These are phyloP conservation scores for Sclerotinia minor DNA, from an alignment of 2,329 filamentous ascomycete genomes.

Conservation along the genomic window DNA sequence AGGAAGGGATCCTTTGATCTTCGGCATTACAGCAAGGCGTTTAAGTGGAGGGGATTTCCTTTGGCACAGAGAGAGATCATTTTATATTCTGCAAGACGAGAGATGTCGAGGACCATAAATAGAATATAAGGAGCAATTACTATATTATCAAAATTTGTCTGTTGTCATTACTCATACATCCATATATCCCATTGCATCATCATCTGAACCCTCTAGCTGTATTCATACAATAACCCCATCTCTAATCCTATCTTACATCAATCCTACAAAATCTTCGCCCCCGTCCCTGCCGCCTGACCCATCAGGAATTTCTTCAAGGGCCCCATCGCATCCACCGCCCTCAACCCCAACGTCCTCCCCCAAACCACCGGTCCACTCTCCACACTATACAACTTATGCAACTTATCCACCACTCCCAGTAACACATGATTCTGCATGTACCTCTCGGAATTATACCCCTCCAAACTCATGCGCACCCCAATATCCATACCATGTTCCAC, in stretches of 20 bases:
- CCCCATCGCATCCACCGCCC: slow-evolving; percentile 70
- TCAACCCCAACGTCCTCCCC: slow-evolving; percentile 73
- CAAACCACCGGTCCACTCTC: slow-evolving; percentile 77
- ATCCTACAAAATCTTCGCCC: slow-evolving; percentile 47
- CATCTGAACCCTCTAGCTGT: neutral
- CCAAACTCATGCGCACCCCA: slow-evolving; percentile 74
- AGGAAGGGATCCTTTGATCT: neutral
- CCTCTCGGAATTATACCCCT: slow-evolving; percentile 76
- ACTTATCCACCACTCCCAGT: slow-evolving; percentile 79
- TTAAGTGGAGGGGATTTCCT: neutral
- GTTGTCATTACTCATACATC: slow-evolving; percentile 2
- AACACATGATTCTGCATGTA: slow-evolving; percentile 81
- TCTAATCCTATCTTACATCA: neutral
- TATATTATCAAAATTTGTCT: slow-evolving; percentile 3
- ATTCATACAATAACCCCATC: neutral
- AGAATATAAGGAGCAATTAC: neutral
- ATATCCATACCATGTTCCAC: slow-evolving; percentile 85
- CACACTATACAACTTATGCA: slow-evolving; percentile 89
- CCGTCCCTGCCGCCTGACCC: slow-evolving; percentile 64
- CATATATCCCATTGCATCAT: neutral
- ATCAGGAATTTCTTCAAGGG: slow-evolving; percentile 85
- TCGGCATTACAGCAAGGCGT: slow-evolving; percentile 22
- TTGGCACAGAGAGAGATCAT: neutral
- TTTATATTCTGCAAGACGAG: neutral
- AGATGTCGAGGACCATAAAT: neutral